Conservation (phyloP, 2,329 filamentous ascomycete species). For the Cercospora sp. region DNA sequence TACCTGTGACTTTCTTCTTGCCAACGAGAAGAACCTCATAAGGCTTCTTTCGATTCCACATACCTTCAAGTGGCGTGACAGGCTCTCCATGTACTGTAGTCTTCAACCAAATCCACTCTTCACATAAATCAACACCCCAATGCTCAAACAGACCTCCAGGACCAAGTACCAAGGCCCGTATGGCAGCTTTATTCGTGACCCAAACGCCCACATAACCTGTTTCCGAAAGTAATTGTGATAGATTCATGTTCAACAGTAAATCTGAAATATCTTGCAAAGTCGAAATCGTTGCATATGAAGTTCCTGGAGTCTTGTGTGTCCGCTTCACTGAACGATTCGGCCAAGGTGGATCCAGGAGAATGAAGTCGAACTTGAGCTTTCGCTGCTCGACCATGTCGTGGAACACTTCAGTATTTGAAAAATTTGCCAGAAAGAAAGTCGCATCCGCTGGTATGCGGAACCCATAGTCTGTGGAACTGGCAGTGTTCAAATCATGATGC, state of each 20-base stretch:
- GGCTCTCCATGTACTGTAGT: slow-evolving; percentile 65
- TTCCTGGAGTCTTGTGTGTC: slow-evolving; percentile 47
- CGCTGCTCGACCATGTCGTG: slow-evolving; percentile 41
- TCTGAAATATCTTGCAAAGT: slow-evolving; percentile 45
- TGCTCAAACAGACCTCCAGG: slow-evolving; percentile 61
- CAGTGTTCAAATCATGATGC: slow-evolving; percentile 2
- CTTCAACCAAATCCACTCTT: slow-evolving; percentile 81
- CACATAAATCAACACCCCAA: slow-evolving; percentile 65
- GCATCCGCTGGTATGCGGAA: slow-evolving; percentile 51
- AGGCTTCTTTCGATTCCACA: slow-evolving; percentile 64
- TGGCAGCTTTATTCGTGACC: slow-evolving; percentile 70
- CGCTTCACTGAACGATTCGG: slow-evolving; percentile 72
- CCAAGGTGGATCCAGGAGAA: slow-evolving; percentile 78
- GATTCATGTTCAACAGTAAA: slow-evolving; percentile 45
- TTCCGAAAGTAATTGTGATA: slow-evolving; percentile 55
- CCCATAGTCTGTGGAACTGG: neutral
- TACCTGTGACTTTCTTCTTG: slow-evolving; percentile 32
- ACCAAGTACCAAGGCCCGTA: slow-evolving; percentile 57
- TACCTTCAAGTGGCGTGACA: slow-evolving; percentile 59
- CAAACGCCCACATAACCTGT: slow-evolving; percentile 68
- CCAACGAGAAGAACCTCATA: slow-evolving; percentile 72
- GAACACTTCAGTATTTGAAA: slow-evolving; percentile 40
- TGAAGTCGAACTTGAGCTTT: slow-evolving; percentile 60
- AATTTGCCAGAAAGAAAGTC: slow-evolving; percentile 53
- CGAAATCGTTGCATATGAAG: slow-evolving; percentile 45